Percentiles rank a stretch among this genome's conserved stretches.
phyloP scores from a whole-genome alignment of 1,284 basidiomycete genomes.

The Rhodotorula sp. region DNA sequence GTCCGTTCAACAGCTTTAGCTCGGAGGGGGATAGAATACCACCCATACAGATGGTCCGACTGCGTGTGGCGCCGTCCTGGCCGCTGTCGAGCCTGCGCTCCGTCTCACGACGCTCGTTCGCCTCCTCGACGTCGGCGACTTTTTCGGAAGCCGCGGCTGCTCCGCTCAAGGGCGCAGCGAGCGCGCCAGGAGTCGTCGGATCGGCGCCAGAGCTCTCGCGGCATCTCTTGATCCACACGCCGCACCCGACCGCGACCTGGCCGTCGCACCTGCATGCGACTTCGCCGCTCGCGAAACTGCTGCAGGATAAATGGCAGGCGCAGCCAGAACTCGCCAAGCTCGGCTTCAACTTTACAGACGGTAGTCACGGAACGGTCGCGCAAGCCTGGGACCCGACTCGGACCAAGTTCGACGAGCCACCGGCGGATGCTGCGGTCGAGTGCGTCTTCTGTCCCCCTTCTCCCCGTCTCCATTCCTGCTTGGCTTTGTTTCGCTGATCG shows the following conservation, averaged over 20 bases:
- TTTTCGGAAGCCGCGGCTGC: neutral
- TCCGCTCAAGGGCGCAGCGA: neutral
- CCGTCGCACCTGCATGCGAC: constrained; percentile 39
- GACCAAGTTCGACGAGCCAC: constrained; percentile 23
- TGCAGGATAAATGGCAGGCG: constrained; percentile 22
- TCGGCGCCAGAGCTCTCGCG: constrained; percentile 16
- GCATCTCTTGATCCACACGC: constrained; percentile 31
- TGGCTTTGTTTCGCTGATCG: neutral
- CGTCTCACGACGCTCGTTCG: neutral
- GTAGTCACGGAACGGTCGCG: neutral
- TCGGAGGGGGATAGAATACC: neutral
- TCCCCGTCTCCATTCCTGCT: neutral
- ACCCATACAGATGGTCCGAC: neutral
- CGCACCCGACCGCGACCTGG: constrained; percentile 14
- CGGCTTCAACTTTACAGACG: constrained; percentile 24
- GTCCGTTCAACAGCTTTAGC: no score
- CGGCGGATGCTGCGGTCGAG: constrained; percentile 2
- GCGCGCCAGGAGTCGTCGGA: constrained; percentile 15
- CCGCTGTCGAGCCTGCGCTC: neutral
- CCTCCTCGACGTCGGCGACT: neutral
- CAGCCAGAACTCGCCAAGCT: constrained; percentile 1
- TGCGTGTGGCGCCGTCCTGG: neutral
- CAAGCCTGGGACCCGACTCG: constrained; percentile 18
- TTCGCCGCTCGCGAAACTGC: constrained; percentile 26
- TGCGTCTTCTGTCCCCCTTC: neutral